These are phyloP conservation scores for Venturia carpophila DNA, from an alignment of 2,329 filamentous ascomycete genomes.

Conservation along the genomic window DNA sequence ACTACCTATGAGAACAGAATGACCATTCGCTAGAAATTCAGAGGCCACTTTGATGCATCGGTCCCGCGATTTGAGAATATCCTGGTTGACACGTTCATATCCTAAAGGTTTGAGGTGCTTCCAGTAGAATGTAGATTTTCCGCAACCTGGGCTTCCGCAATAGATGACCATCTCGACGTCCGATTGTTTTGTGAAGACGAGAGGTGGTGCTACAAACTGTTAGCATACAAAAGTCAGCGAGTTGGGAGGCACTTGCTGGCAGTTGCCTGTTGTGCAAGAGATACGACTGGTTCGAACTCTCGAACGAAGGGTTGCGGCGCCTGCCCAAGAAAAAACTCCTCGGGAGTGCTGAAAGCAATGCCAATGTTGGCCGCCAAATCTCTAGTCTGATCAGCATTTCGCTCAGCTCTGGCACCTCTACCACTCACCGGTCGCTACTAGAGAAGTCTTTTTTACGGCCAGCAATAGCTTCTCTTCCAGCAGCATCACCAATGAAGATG, in stretches of 20 bases:
- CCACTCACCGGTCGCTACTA: conserved; percentile 47
- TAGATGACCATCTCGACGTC: conserved; percentile 71
- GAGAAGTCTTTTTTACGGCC: conserved; percentile 49
- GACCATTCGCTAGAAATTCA: conserved; percentile 44
- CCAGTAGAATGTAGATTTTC: conserved; percentile 89
- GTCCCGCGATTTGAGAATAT: conserved; percentile 67
- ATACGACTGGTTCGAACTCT: conserved; percentile 58
- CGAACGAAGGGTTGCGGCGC: conserved; percentile 57
- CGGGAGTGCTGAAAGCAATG: conserved; percentile 74
- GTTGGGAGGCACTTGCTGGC: neutral
- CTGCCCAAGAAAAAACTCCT: conserved; percentile 79
- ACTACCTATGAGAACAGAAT: conserved; percentile 16
- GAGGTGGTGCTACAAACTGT: conserved; percentile 20
- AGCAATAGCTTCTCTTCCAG: conserved; percentile 40
- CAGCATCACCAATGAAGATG: conserved; percentile 86
- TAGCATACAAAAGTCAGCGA: neutral
- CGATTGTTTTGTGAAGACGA: conserved; percentile 51
- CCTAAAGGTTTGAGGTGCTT: conserved; percentile 66
- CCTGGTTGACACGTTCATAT: conserved; percentile 85
- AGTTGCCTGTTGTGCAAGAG: neutral
- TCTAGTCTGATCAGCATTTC: conserved; percentile 33
- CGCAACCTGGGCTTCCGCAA: conserved; percentile 80
- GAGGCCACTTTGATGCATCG: conserved; percentile 64
- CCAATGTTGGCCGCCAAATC: conserved; percentile 83
- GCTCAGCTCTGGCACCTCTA: conserved; percentile 4